Evolutionary conservation across 805 yeast species (phyloP), one percentile per base, ranked within the genome.

Genomic region (Kluyveromyces lactis): DNA sequence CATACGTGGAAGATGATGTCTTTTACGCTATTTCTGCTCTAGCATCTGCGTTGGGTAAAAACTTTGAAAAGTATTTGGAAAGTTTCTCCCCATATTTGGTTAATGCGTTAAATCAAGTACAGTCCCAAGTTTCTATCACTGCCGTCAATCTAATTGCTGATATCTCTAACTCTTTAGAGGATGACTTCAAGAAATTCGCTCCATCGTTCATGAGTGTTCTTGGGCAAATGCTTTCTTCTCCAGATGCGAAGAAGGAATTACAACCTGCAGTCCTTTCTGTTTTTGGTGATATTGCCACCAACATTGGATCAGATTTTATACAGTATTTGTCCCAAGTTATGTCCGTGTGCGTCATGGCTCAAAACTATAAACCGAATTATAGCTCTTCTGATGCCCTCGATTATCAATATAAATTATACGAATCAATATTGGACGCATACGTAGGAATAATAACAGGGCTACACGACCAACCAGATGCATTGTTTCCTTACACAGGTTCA

Each of bases 101-200:
- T 13, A 71, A 72, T 45, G 95, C 95, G 0, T 69, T 92, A 45
- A 74, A 77, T 51, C 89, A 87, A 61, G 77, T 83, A 7, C 95
- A 86, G 28, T 78, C 86, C 4, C 83, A 89, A 28, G 79, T 85
- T 9, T 82, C 95, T 54, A 75, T 75, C 46, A 85, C 95, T 4
- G 95, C 97, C 3, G 87, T 92, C 42, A 97, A 98, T 3, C 73
- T 92, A 37, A 87, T 92, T 43, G 96, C 96, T 15, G 98, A 92
- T 64, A 80, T 90, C 50, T 76, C 94, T 8, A 95, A 87, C 56
- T 86, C 97, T 0, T 71, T 92, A 39, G 95, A 94, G 24, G 72
- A 69, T 18, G 71, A 70, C 19, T 77, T 89, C 49, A 72, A 73
- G 42, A 86, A 82, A 40, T 90, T 85, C 59, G 77, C 84, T 46